A percentile compares a stretch with the other conserved stretches of the same genome.
These are phyloP conservation scores for Pluteus cervinus DNA, from an alignment of 768 basidiomycete species.

Conservation along the genomic window DNA sequence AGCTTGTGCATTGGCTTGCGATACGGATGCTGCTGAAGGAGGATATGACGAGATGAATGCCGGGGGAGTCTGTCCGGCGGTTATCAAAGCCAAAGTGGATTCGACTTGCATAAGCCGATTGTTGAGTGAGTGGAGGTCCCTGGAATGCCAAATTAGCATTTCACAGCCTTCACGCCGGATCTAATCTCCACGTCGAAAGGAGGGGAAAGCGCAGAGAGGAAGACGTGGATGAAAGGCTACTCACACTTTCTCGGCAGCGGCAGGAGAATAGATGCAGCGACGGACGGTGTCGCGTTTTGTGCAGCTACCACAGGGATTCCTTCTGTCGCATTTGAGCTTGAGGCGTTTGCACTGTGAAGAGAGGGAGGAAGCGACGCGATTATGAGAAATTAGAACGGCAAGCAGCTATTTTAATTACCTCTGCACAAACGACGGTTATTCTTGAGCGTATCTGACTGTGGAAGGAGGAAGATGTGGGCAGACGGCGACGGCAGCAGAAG, in stretches of 20 bases:
- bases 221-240: conserved; percentile 18
- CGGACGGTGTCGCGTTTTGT: conserved; percentile 71
- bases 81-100: conserved; percentile 46
- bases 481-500: neutral
- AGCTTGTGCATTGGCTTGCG: too few species aligned
- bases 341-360: conserved; percentile 71
- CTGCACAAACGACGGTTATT: conserved; percentile 77
- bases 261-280: conserved; percentile 73
- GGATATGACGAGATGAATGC: conserved; percentile 33
- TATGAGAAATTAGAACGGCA: conserved; percentile 2
- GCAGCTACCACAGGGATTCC: conserved; percentile 72
- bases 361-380: conserved; percentile 5
- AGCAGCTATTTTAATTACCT: conserved; percentile 37
- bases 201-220: neutral
- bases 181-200: too few species aligned
- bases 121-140: conserved; percentile 78
- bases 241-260: conserved; percentile 81
- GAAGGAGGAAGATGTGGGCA: conserved; percentile 1
- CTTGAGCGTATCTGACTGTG: conserved; percentile 65
- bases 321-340: conserved; percentile 80
- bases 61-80: conserved; percentile 29
- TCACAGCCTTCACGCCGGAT: too few species aligned
- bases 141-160: too few species aligned
- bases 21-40: too few species aligned
- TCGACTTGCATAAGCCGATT: conserved; percentile 75